Conservation (phyloP, 805 yeast species). For the Isabelozyma pseudorhagii region DNA sequence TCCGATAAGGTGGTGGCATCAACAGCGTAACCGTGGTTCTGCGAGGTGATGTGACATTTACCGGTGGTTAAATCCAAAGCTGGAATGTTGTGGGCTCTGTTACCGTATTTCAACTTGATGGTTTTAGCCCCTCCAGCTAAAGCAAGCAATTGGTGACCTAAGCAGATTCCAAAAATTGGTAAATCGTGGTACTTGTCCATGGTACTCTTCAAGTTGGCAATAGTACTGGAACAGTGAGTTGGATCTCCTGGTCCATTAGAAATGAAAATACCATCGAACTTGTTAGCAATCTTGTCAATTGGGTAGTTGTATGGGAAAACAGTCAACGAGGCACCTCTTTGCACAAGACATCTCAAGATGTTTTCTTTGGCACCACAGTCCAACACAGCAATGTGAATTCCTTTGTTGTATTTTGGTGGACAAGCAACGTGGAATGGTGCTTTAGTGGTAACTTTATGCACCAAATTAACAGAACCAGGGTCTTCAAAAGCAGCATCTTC, state of each 20-base stretch:
- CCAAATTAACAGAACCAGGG: constrained; percentile 87
- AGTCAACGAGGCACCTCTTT: constrained; percentile 94
- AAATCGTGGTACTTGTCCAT: constrained; percentile 61
- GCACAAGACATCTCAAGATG: constrained; percentile 87
- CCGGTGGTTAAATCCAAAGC: constrained; percentile 88
- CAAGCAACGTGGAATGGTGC: constrained; percentile 88
- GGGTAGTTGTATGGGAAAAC: constrained; percentile 97
- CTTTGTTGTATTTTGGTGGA: constrained; percentile 49
- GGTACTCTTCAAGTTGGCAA: constrained; percentile 66
- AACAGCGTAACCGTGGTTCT: constrained; percentile 98
- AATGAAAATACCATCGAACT: constrained; percentile 91
- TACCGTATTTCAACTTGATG: constrained; percentile 91
- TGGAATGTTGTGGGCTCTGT: constrained; percentile 98
- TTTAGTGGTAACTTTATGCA: constrained; percentile 90
- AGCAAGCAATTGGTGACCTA: constrained; percentile 96
- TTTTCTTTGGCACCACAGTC: constrained; percentile 99
- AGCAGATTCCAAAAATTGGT: constrained; percentile 96
- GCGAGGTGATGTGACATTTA: constrained; percentile 95
- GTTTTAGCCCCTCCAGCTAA: constrained; percentile 94
- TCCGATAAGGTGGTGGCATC: constrained; percentile 72
- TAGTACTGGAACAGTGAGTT: constrained; percentile 80
- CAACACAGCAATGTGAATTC: constrained; percentile 80
- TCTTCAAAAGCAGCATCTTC: constrained; percentile 88
- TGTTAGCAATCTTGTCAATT: constrained; percentile 82
- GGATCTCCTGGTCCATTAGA: constrained; percentile 99